A percentile compares a stretch with the other conserved stretches of the same genome.
phyloP scores from a whole-genome alignment of 768 basidiomycete genomes.

The Xerocomus brunneocitrinus region DNA sequence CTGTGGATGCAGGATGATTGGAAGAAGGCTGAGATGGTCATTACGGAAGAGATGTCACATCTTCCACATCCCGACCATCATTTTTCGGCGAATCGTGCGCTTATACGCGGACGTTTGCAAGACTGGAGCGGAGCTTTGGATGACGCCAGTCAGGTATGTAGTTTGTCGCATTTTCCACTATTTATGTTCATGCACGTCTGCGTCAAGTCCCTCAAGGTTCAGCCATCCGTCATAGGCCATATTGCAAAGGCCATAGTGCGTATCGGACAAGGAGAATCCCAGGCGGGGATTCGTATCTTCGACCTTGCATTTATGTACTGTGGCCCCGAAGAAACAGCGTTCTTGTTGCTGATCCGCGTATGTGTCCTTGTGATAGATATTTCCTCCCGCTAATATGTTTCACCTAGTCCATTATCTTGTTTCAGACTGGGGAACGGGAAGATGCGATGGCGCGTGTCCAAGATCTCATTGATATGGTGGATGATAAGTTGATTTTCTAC shows the following conservation, averaged over 20 bases:
- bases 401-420: constrained; percentile 10
- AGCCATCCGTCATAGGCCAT: constrained; percentile 9
- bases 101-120: constrained; percentile 7
- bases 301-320: constrained; percentile 15
- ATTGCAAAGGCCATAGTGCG: constrained; percentile 13
- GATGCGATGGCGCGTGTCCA: constrained; percentile 12
- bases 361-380: not conserved
- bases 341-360: constrained; percentile 14
- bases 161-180: not conserved
- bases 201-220: constrained; percentile 9
- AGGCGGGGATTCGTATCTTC: constrained; percentile 9
- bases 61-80: not conserved
- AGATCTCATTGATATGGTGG: constrained; percentile 8
- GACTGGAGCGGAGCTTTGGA: constrained; percentile 8
- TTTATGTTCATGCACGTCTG: not conserved
- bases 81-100: constrained; percentile 6
- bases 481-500: constrained; percentile 7
- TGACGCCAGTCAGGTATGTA: constrained; percentile 8
- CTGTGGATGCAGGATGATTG: constrained; percentile 8
- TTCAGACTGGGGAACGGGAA: constrained; percentile 6
- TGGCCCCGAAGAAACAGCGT: constrained; percentile 2
- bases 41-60: constrained; percentile 8
- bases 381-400: not conserved
- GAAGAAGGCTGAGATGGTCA: constrained; percentile 4
- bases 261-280: constrained; percentile 10